Percentiles rank a stretch among this genome's conserved stretches.
These are phyloP conservation scores for Spathaspora boniae DNA, from an alignment of 805 yeast species.

Conservation along the genomic window DNA sequence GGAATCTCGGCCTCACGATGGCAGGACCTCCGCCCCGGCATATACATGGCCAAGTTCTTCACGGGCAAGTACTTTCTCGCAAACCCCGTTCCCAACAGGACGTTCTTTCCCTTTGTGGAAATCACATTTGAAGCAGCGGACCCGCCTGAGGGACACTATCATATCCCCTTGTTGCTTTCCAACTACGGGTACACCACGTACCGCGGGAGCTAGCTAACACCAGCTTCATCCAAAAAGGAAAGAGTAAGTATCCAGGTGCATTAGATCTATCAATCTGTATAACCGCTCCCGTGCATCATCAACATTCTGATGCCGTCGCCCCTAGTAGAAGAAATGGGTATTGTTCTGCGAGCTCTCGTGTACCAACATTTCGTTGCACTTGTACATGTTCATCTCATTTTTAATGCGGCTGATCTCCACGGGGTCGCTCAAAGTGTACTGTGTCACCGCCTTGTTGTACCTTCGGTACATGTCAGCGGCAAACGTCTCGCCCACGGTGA, in stretches of 20 bases:
- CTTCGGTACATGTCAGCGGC: slow-evolving; percentile 53
- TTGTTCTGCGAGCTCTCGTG: slow-evolving; percentile 57
- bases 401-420: slow-evolving; percentile 52
- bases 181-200: slow-evolving; percentile 89
- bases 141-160: slow-evolving; percentile 80
- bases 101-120: slow-evolving; percentile 88
- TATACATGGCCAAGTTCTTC: slow-evolving; percentile 72
- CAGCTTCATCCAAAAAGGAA: neutral
- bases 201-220: slow-evolving; percentile 59
- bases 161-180: slow-evolving; percentile 79
- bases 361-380: slow-evolving; percentile 63
- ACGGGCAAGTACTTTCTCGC: slow-evolving; percentile 61
- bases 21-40: slow-evolving; percentile 53
- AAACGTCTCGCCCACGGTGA: slow-evolving; percentile 50
- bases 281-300: neutral
- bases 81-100: slow-evolving; percentile 30
- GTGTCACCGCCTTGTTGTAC: slow-evolving; percentile 49
- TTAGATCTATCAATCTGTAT: neutral
- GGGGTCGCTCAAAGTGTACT: slow-evolving; percentile 49
- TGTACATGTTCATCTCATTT: slow-evolving; percentile 60
- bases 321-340: slow-evolving; percentile 62
- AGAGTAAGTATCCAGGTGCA: neutral
- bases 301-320: neutral
- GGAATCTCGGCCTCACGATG: slow-evolving; percentile 2
- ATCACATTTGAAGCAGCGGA: slow-evolving; percentile 64